Evolutionary conservation across 2,329 filamentous ascomycete genomes (phyloP).

Genomic region (Apiospora sp.): DNA sequence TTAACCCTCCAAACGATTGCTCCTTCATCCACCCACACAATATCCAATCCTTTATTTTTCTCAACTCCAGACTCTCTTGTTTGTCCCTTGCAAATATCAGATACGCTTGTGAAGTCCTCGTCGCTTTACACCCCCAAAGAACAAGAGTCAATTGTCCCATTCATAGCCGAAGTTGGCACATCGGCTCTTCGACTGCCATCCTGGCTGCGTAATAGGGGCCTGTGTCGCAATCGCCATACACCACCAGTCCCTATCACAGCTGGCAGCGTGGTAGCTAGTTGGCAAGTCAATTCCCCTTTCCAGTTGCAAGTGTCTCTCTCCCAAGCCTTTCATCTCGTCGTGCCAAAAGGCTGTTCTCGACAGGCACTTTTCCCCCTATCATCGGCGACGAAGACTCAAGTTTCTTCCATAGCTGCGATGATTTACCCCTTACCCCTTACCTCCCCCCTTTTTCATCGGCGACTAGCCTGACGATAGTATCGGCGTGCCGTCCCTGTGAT

Average conservation of each 20-base stretch:
- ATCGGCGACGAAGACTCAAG: neutral
- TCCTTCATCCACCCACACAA: neutral
- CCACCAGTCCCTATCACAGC: neutral
- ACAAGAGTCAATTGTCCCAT: neutral
- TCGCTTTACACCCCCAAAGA: neutral
- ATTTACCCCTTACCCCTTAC: neutral
- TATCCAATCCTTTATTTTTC: constrained; percentile 7
- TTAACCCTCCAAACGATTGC: neutral
- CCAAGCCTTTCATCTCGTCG: neutral
- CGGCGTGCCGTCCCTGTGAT: neutral
- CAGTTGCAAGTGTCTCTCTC: neutral
- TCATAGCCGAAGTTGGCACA: constrained; percentile 11
- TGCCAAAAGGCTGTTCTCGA: too few relatives aligned
- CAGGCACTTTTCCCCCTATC: neutral
- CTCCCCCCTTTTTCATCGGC: neutral
- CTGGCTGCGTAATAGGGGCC: neutral
- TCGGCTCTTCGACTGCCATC: neutral
- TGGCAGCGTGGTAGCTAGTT: neutral
- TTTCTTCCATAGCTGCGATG: neutral
- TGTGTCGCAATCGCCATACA: neutral
- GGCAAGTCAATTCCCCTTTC: neutral
- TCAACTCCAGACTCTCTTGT: neutral
- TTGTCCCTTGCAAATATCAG: neutral
- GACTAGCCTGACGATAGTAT: neutral
- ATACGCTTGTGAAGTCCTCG: neutral